A percentile compares a stretch with the other conserved stretches of the same genome.
Evolutionary conservation across 768 basidiomycete genomes (phyloP).

Genomic region (Trametes elegans): DNA sequence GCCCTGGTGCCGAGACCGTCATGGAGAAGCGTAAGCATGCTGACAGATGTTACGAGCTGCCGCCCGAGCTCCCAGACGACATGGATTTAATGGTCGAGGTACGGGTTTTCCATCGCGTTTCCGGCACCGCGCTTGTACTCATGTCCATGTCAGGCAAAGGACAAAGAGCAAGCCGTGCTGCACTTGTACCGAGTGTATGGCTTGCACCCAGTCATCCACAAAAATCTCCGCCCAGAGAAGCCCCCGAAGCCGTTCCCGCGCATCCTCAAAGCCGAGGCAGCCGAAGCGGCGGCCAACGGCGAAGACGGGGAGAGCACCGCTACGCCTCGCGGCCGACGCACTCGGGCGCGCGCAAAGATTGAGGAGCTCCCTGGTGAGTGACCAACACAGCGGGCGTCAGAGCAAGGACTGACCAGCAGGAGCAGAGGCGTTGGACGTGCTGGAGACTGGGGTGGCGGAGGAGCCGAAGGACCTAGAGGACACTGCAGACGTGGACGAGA

Average conservation of each 20-base stretch:
- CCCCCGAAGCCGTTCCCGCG: slow-evolving; percentile 25
- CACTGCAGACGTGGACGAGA: background rate
- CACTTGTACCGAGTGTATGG: slow-evolving; percentile 78
- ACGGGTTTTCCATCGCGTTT: background rate
- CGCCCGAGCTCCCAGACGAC: slow-evolving; percentile 51
- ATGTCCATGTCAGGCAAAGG: slow-evolving; percentile 53
- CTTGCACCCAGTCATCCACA: slow-evolving; percentile 61
- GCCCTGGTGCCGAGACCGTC: slow-evolving; percentile 76
- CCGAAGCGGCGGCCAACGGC: background rate
- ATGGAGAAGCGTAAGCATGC: slow-evolving; percentile 90
- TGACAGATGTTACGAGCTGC: slow-evolving; percentile 71
- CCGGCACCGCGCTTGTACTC: background rate
- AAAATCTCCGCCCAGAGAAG: slow-evolving; percentile 34
- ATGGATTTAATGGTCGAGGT: slow-evolving; percentile 85
- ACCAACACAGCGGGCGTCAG: background rate
- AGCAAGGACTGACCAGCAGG: background rate
- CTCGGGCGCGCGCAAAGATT: background rate
- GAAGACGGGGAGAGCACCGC: slow-evolving; percentile 14
- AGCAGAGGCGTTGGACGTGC: background rate
- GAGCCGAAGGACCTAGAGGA: slow-evolving; percentile 12
- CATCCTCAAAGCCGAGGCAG: slow-evolving; percentile 3
- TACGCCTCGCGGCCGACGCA: background rate
- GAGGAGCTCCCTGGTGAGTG: background rate
- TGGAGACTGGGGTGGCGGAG: slow-evolving; percentile 2
- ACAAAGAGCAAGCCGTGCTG: slow-evolving; percentile 92